phyloP scores from a whole-genome alignment of 305 asterid species.

The Fraxinus baroniana region DNA sequence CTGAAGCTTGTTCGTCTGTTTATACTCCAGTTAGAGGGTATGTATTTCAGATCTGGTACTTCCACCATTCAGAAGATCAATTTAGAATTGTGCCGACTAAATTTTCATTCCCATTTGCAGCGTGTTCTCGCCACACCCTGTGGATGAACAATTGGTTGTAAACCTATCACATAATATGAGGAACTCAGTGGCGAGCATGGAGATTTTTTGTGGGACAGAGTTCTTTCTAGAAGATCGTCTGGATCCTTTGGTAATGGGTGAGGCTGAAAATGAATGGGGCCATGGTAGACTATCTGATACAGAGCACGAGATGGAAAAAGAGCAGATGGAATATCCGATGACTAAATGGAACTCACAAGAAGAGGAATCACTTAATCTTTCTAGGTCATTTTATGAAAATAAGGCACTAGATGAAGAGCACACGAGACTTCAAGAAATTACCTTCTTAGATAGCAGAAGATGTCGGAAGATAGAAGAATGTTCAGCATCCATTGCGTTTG shows the following conservation, averaged over 20 bases:
- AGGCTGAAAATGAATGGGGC: conserved; percentile 36
- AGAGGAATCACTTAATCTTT: conserved; percentile 28
- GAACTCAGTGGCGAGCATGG: conserved; percentile 34
- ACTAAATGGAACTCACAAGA: conserved; percentile 16
- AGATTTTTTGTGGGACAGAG: conserved; percentile 33
- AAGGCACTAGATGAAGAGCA: conserved; percentile 25
- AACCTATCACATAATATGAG: conserved; percentile 25
- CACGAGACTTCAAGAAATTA: conserved; percentile 24
- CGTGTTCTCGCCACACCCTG: conserved; percentile 40
- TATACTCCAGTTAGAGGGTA: conserved; percentile 74
- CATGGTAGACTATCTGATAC: conserved; percentile 26
- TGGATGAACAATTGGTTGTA: conserved; percentile 28
- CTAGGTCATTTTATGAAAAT: conserved; percentile 32
- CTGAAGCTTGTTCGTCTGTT: conserved; percentile 33
- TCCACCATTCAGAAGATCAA: background rate
- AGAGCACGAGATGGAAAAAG: conserved; percentile 25
- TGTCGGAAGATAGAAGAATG: conserved; percentile 31
- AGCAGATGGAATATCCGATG: conserved; percentile 13
- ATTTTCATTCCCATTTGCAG: conserved; percentile 40
- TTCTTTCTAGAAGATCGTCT: conserved; percentile 53
- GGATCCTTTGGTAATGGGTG: conserved; percentile 56
- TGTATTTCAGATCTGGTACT: conserved; percentile 21
- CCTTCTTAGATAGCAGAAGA: conserved; percentile 30
- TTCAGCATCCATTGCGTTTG: conserved; percentile 34
- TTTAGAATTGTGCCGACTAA: background rate